A percentile compares a stretch with the other conserved stretches of the same genome.
These are phyloP conservation scores for Brassica incana DNA, from an alignment of 345 rosid genomes.

Conservation along the genomic window DNA sequence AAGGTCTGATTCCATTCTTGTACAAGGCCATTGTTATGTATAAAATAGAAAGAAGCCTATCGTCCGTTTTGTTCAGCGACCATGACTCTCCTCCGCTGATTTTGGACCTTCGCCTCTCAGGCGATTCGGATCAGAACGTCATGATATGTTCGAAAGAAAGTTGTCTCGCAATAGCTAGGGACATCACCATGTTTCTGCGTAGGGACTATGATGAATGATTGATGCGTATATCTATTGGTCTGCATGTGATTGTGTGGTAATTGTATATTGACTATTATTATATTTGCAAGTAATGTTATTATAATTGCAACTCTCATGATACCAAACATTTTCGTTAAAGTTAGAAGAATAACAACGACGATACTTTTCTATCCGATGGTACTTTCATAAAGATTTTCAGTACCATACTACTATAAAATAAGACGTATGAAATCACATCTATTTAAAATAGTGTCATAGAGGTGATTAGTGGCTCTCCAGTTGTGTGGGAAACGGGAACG, in stretches of 20 bases:
- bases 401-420: neutral
- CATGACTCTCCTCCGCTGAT: neutral
- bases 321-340: neutral
- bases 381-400: neutral
- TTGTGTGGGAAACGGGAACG: conserved; percentile 21
- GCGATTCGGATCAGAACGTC: neutral
- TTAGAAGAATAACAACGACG: neutral
- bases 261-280: neutral
- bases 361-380: neutral
- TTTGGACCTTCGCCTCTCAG: neutral
- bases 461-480: conserved; percentile 7
- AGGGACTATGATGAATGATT: neutral
- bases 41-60: neutral
- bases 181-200: neutral
- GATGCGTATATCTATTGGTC: neutral
- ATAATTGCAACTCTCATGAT: neutral
- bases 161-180: neutral
- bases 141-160: neutral
- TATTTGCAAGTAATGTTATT: neutral
- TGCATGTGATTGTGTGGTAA: neutral
- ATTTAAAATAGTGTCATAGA: neutral
- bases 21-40: neutral
- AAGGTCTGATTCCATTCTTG: neutral
- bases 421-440: neutral
- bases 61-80: conserved; percentile 5